Conservation (phyloP, 2,329 filamentous ascomycete species). For the Trichophyton benhamiae region DNA sequence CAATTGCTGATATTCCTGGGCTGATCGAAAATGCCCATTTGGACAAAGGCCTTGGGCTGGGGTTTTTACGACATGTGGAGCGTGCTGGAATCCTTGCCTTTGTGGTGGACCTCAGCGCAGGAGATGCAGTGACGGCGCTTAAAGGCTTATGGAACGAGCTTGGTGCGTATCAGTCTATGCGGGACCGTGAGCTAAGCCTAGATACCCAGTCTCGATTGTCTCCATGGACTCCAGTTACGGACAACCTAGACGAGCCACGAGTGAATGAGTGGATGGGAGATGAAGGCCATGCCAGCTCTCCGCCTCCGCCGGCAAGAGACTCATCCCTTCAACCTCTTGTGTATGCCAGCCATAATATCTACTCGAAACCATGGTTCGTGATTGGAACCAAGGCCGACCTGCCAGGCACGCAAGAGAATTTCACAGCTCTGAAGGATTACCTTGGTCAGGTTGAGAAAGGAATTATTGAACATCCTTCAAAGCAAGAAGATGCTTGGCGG, state of each 20-base stretch:
- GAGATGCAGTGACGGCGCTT: slow-evolving; percentile 66
- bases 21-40: slow-evolving; percentile 86
- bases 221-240: slow-evolving; percentile 33
- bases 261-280: slow-evolving; percentile 10
- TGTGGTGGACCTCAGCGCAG: slow-evolving; percentile 71
- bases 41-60: slow-evolving; percentile 79
- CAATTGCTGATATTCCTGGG: slow-evolving; percentile 89
- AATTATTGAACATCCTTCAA: slow-evolving; percentile 60
- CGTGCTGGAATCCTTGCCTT: slow-evolving; percentile 87
- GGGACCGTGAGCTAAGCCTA: slow-evolving; percentile 57
- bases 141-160: slow-evolving; percentile 84
- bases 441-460: slow-evolving; percentile 54
- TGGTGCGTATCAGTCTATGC: slow-evolving; percentile 69
- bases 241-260: slow-evolving; percentile 9
- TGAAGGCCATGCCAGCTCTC: slow-evolving; percentile 1
- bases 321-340: slow-evolving; percentile 23
- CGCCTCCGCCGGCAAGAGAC: background rate
- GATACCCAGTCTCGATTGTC: slow-evolving; percentile 52
- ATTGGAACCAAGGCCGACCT: slow-evolving; percentile 88
- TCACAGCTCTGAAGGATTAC: slow-evolving; percentile 55
- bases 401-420: slow-evolving; percentile 66
- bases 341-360: slow-evolving; percentile 54
- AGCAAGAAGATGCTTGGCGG: slow-evolving; percentile 51
- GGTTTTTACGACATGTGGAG: slow-evolving; percentile 88
- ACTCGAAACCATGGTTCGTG: slow-evolving; percentile 93